These are phyloP conservation scores for Margaritispora aquatica DNA, from an alignment of 495 filamentous ascomycete genomes.

Conservation along the genomic window DNA sequence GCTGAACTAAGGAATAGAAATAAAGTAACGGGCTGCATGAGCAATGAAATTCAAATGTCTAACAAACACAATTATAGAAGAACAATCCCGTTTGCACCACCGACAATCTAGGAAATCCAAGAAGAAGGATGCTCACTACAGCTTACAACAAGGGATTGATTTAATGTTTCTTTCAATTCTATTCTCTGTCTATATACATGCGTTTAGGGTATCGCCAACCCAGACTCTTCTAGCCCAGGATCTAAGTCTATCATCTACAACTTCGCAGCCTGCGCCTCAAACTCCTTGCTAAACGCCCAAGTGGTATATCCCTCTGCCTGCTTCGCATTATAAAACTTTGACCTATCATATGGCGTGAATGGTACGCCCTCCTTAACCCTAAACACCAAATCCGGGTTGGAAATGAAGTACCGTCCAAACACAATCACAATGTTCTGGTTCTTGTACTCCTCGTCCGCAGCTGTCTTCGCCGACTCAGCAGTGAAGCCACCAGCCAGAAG, in stretches of 20 bases:
- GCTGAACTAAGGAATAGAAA: too few species aligned
- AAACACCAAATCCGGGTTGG: conserved; percentile 67
- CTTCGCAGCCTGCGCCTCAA: conserved; percentile 13
- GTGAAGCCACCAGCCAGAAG: conserved; percentile 56
- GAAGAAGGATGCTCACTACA: too few species aligned
- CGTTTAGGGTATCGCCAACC: background rate
- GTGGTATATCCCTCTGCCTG: conserved; percentile 56
- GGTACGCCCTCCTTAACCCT: conserved; percentile 49
- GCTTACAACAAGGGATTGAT: too few species aligned
- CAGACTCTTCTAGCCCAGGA: background rate
- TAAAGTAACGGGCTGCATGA: too few species aligned
- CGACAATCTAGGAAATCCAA: too few species aligned
- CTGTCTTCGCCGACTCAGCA: conserved; percentile 37
- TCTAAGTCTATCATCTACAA: conserved; percentile 7
- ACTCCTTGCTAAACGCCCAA: conserved; percentile 56
- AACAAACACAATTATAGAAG: too few species aligned
- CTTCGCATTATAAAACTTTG: conserved; percentile 50
- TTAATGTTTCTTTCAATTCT: too few species aligned
- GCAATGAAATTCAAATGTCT: too few species aligned
- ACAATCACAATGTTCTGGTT: conserved; percentile 46
- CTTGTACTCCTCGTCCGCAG: conserved; percentile 48
- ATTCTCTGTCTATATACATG: background rate
- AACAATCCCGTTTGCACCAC: too few species aligned
- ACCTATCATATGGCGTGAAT: conserved; percentile 49
- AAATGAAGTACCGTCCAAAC: conserved; percentile 61